Base-by-base conservation (phyloP, 176 grass and related monocot species). In the Eremochloa ophiuroides region DNA sequence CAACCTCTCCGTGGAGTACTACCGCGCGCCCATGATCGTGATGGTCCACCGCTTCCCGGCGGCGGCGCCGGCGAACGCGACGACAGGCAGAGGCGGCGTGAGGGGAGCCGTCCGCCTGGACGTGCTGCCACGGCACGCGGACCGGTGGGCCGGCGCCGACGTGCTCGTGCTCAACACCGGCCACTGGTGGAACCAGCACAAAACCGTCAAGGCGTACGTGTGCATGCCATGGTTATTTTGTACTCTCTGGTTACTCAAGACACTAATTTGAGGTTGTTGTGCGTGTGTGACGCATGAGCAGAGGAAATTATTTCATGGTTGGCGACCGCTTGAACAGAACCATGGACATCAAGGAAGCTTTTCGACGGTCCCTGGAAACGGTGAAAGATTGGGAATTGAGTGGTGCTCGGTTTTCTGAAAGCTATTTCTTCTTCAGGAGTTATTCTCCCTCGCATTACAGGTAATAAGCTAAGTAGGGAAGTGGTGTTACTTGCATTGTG, bases 121-220 rank as follows among this genome's bases (percentile, higher is more conserved):
- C 39, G 23, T 27, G 66, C 71, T 84, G 40, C 87, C 87, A 2
- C 85, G 84, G 40, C 41, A 87, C 4, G 55, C 87, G 1, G 25
- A 69, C 4, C 78, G 48, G 5, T 89, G 80, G 40, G 76, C 83
- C 9, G 84, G 76, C 8, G 87, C 82, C 6, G 61, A 79, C 25
- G 84, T 86, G 73, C 80, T 91, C 40, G 75, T 86, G 27, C 31
- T 87, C 16, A 91, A 91, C 69, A 87, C 87, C 7, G 87, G 87
- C 0, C 87, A 84, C 42, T 88, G 87, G 87, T 88, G 87, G 87
- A 88, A 88, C 23, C 15, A 47, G 6, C 79, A 83, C 34, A 86
- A 86, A 81, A 78, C 75, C 4, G 33, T 70, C 80, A 80, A 80
- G 60, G 62, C 70, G 87, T 88, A 59, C 2, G 23, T 55, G 8